Evolutionary conservation across 768 basidiomycete species (phyloP), one percentile per base, ranked within the genome.

Genomic region (Erythrobasidium yunnanense): DNA sequence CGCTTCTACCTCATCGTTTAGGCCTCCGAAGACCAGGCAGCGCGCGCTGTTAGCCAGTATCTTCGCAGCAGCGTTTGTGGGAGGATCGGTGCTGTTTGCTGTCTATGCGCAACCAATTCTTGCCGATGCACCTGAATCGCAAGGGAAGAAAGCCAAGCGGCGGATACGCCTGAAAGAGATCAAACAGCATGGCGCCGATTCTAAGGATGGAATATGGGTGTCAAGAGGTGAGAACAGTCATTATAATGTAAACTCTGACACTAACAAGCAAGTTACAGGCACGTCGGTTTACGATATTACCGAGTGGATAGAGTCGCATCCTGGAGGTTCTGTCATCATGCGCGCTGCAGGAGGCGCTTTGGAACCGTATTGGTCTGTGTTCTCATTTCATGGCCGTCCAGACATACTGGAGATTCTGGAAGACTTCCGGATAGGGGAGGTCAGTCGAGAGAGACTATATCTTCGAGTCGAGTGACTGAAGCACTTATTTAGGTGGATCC

Each of bases 341-440:
- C 60, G 60, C 3, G 60, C 60, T 4, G 60, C 60, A 8, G 60
- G 60, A n/a, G 25, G 60, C 7, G 60, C 60, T 20, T 29, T 63
- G 22, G 60, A 63, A 27, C 60, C 60, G 29, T 63, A 63, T 33
- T 63, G 60, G 60, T 51, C 45, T 29, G 60, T 63, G 13, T 63
- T 63, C 25, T 13, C 46, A 2, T 63, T 63, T 27, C 60, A 63
- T 51, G 22, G n/a, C 8, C 27, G 29, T 17, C 23, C 45, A 32
- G 47, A 63, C 32, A 63, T 63, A 11, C 32, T 32, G 5, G 60
- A 49, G 42, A 63, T 63, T 25, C 60, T 63, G 5, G 60, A 63
- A 13, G 60, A 63, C 13, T n/a, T 63, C 13, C 49, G 52, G 47
- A 63, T 63, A 8, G 60, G 60, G 20, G 60, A 50, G 49, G 60